These are phyloP conservation scores for Colletotrichum sp. DNA, from an alignment of 2,329 filamentous ascomycete species.

Conservation along the genomic window DNA sequence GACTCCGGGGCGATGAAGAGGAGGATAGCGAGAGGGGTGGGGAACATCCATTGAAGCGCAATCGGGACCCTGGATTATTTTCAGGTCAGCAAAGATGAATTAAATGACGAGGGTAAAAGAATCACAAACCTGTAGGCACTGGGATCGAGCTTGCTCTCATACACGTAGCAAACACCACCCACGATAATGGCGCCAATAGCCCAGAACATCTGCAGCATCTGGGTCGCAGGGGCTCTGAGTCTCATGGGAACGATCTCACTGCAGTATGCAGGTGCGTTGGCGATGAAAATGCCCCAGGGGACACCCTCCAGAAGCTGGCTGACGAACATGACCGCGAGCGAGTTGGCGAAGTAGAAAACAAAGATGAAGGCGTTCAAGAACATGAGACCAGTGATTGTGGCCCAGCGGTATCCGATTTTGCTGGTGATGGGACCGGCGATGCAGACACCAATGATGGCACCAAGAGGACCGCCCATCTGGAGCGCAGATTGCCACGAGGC, in stretches of 20 bases:
- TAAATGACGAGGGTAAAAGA: constrained; percentile 10
- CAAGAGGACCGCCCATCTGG: constrained; percentile 58
- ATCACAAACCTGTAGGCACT: constrained; percentile 23
- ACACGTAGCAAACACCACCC: constrained; percentile 58
- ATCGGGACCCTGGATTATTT: constrained; percentile 51
- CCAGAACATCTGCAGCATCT: constrained; percentile 72
- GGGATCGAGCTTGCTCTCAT: constrained; percentile 38
- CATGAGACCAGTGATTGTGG: constrained; percentile 60
- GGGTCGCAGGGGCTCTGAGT: constrained; percentile 61
- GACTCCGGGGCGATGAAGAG: constrained; percentile 57
- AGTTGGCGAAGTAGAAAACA: constrained; percentile 50
- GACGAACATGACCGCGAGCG: constrained; percentile 49
- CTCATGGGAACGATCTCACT: constrained; percentile 64
- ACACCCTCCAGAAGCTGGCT: constrained; percentile 65
- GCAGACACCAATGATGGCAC: constrained; percentile 65
- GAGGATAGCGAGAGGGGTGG: constrained; percentile 55
- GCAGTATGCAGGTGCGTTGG: constrained; percentile 68
- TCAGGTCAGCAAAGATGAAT: constrained; percentile 31
- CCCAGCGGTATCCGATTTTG: constrained; percentile 63
- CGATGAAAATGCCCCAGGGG: constrained; percentile 71
- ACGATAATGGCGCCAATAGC: constrained; percentile 67
- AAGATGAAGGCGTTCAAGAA: constrained; percentile 65
- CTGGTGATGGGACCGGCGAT: constrained; percentile 66
- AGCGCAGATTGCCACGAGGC: constrained; percentile 64
- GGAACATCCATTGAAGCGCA: constrained; percentile 65